Conservation (phyloP, 257 asterid genomes). For the Ligustrum vulgare region DNA sequence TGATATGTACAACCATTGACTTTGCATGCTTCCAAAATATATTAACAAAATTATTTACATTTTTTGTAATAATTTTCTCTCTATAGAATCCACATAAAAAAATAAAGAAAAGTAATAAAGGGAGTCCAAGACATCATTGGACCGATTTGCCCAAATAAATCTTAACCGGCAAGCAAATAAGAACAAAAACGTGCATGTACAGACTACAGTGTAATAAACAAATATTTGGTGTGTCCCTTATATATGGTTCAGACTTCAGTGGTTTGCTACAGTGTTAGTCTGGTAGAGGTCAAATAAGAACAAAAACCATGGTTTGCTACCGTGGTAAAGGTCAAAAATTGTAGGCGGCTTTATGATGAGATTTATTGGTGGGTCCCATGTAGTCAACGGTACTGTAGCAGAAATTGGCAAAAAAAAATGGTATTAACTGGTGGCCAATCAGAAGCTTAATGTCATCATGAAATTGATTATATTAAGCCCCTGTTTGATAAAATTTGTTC, state of each 20-base stretch:
- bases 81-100: background rate
- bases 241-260: slow-evolving; percentile 29
- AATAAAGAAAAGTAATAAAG: background rate
- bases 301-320: no score
- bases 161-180: slow-evolving; percentile 19
- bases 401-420: no score
- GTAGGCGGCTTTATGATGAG: no score
- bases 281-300: no score
- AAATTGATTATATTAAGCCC: slow-evolving; percentile 3
- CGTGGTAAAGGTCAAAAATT: no score
- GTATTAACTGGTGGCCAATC: no score
- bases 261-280: no score
- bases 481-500: no score
- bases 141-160: background rate
- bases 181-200: slow-evolving; percentile 31
- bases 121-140: background rate
- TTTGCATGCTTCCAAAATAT: background rate
- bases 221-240: slow-evolving; percentile 32
- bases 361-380: no score
- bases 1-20: background rate
- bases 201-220: slow-evolving; percentile 29
- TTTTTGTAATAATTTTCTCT: background rate
- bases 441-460: slow-evolving; percentile 20
- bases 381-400: no score
- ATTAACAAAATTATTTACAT: background rate